Evolutionary conservation across 1,284 basidiomycete species (phyloP), one percentile per base, ranked within the genome.

Genomic region (Leccinum griseonigrum): DNA sequence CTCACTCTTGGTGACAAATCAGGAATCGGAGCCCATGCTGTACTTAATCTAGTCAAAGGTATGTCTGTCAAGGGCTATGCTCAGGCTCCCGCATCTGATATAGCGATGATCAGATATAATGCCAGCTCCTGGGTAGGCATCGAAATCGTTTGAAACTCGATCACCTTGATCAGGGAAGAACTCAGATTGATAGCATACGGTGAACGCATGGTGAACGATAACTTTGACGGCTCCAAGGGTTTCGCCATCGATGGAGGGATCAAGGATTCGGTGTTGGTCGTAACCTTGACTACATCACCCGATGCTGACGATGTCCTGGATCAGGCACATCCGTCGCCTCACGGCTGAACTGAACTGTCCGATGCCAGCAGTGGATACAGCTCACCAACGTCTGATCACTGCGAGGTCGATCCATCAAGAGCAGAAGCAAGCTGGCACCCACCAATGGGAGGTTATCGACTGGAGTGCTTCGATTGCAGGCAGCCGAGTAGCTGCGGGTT

Each of bases 221-320:
- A 84, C 40, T 96, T 95, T 71, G 87, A 94, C 64, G 91, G 87
- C 18, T 80, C 83, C 9, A 80, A 81, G 46, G 95, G 94, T n/a
- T 96, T 97, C 74, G 81, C 88, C n/a, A 85, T 96, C 59, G 87
- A 90, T 43, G 92, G 92, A 16, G 95, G 94, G n/a, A 86, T 96
- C 69, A 94, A 94, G 69, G 94, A 96, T 71, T 85, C 87, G 0
- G 16, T 71, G 71, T 75, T n/a, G 31, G 70, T 54, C 16, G 8
- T 57, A 9, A 16, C 26, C 13, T 2, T 54, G 6, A 32, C 13
- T 38, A 14, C 14, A 54, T 38, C 53, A 3, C 13, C 3, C 5
- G 0, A 14, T 55, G 34, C 58, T 71, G 50, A 72, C 29, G 29
- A 29, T 26, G 1, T 57, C 22, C 38, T 48, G 57, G 31, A 59